phyloP scores from a whole-genome alignment of 495 filamentous ascomycete species.

The Neurospora sublineolata region DNA sequence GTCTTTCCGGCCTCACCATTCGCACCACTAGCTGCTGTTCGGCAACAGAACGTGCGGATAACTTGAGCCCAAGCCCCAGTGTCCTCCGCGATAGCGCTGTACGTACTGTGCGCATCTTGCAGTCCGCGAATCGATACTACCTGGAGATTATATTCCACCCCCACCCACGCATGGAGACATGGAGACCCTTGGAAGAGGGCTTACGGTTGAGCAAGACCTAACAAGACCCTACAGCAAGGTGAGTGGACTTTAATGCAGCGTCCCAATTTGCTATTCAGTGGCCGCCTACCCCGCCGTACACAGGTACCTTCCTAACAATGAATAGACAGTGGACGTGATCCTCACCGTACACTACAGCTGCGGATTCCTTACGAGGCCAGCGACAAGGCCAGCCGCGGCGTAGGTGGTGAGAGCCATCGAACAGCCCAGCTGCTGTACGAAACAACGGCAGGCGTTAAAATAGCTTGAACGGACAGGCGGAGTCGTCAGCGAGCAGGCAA shows the following conservation, averaged over 20 bases:
- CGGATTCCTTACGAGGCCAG: neutral
- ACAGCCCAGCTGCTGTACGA: slow-evolving; percentile 4
- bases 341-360: neutral
- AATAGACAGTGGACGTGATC: slow-evolving; percentile 1
- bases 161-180: neutral
- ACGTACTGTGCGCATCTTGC: neutral
- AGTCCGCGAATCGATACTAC: neutral
- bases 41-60: neutral
- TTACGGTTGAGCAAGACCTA: neutral
- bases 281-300: neutral
- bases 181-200: neutral
- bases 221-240: neutral
- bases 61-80: neutral
- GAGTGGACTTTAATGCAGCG: neutral
- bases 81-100: neutral
- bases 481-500: slow-evolving; percentile 1
- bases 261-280: neutral
- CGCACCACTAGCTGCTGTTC: neutral
- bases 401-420: slow-evolving; percentile 4
- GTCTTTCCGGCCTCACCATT: neutral
- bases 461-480: slow-evolving; percentile 2
- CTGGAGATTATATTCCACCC: neutral
- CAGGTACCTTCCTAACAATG: neutral
- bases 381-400: neutral
- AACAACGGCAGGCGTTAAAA: slow-evolving; percentile 3